Evolutionary conservation across 2,329 filamentous ascomycete species (phyloP).

Genomic region (Aspergillus brasiliensis): DNA sequence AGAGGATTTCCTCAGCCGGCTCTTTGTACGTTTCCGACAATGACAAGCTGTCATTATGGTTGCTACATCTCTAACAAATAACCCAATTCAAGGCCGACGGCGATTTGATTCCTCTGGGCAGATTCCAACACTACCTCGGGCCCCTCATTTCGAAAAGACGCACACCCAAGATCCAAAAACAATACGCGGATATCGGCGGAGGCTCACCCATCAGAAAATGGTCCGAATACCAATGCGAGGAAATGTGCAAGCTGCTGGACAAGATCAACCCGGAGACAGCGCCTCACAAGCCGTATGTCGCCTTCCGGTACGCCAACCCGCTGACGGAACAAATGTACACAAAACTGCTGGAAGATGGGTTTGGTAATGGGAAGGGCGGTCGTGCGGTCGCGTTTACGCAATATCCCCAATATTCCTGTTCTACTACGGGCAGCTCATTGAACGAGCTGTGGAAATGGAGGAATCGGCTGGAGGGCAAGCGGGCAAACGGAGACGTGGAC

Average conservation of each 20-base stretch:
- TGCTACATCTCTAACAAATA: constrained; percentile 4
- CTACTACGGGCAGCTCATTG: constrained; percentile 90
- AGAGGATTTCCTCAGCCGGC: constrained; percentile 80
- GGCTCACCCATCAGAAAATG: constrained; percentile 98
- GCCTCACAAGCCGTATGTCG: constrained; percentile 95
- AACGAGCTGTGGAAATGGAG: constrained; percentile 99
- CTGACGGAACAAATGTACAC: constrained; percentile 93
- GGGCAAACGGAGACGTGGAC: constrained; percentile 53
- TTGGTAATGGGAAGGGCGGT: constrained; percentile 85
- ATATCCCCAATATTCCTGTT: constrained; percentile 98
- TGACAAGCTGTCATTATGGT: not conserved
- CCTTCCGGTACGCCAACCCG: constrained; percentile 92
- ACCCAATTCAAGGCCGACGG: constrained; percentile 69
- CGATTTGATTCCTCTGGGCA: constrained; percentile 93
- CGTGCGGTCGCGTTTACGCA: constrained; percentile 96
- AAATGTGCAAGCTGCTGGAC: constrained; percentile 98
- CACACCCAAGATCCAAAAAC: constrained; percentile 94
- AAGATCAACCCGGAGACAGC: constrained; percentile 87
- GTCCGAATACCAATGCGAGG: constrained; percentile 89
- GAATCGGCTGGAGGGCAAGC: constrained; percentile 77
- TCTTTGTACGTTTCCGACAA: constrained; percentile 70
- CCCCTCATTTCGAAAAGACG: constrained; percentile 81
- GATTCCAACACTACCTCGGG: constrained; percentile 86
- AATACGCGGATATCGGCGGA: constrained; percentile 92
- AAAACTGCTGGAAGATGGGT: constrained; percentile 80